Evolutionary conservation across 768 basidiomycete species (phyloP), one percentile per base, ranked within the genome.

Genomic region (Tylopilus vinaceipallidus): DNA sequence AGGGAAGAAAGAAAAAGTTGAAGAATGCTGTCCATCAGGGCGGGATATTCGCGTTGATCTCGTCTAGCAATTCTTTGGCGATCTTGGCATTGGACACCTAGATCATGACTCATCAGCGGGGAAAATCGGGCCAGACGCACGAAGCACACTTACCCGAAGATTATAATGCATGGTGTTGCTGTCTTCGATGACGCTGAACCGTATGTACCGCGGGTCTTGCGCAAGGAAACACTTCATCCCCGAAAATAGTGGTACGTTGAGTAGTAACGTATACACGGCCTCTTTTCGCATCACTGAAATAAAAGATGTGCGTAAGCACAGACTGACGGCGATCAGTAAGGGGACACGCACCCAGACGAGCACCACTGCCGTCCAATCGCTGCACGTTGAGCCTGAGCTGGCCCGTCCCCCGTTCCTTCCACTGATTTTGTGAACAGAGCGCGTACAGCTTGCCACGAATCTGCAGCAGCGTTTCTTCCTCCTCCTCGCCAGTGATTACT

Each of bases 401-500:
- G 4, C 89, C 89, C 22, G 80, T 84, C 23, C 89, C 89, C 42
- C 83, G 78, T 61, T 91, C 89, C 61, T 82, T 87, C 89, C 89
- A 91, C 50, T 78, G 75, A 63, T 81, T 65, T 71, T 81, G 62
- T 63, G 70, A 27, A 57, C 77, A 73, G 38, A 91, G 73, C 22
- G 76, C 64, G 63, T 80, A 91, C 19, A 91, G 68, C 69, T 91
- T 91, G 42, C 86, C 88, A 48, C 89, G 80, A 16, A 85, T 83
- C 69, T 87, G 85, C 65, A 82, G 80, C 41, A 89, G 67, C 6
- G 85, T 88, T 47, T 85, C 79, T 59, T 91, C 89, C 19, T 88
- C 86, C 64, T 91, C 89, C 67, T 91, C 89, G 9, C 89, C 89
- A 3, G 89, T 91, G 38, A 76, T 66, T 32, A 86, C 87, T 88